Conservation (phyloP, 208 protist genomes). For the Herpetomonas muscarum region DNA sequence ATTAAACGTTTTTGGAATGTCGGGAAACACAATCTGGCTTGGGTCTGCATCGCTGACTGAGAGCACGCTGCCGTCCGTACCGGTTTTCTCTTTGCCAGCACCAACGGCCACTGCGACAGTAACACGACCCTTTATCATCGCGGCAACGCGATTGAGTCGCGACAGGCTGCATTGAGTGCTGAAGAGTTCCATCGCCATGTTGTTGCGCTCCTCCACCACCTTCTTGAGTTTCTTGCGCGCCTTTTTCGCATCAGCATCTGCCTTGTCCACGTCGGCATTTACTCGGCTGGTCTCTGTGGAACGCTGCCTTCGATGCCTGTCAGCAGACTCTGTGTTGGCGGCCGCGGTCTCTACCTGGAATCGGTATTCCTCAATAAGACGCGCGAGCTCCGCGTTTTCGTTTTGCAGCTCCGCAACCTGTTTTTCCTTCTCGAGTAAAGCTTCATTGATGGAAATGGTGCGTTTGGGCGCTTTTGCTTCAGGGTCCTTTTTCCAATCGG, state of each 20-base stretch:
- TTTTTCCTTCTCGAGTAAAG: conserved; percentile 21
- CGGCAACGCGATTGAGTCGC: conserved; percentile 27
- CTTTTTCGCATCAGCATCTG: conserved; percentile 4
- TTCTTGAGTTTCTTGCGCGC: conserved; percentile 28
- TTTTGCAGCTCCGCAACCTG: conserved; percentile 20
- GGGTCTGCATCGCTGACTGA: conserved; percentile 18
- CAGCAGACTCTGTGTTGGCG: too few relatives aligned
- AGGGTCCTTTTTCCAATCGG: neutral
- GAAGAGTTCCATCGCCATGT: conserved; percentile 24
- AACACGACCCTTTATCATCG: conserved; percentile 33
- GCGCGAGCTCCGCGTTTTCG: conserved; percentile 40
- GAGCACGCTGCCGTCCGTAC: conserved; percentile 1
- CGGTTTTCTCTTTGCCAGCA: neutral
- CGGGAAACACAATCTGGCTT: conserved; percentile 31
- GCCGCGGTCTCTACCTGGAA: conserved; percentile 14
- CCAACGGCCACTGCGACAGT: conserved; percentile 20
- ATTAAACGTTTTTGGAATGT: conserved; percentile 21
- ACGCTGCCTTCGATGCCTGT: too few relatives aligned
- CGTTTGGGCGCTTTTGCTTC: conserved; percentile 12
- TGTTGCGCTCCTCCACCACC: conserved; percentile 17
- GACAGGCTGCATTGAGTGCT: conserved; percentile 27
- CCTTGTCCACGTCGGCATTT: conserved; percentile 7
- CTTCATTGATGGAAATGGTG: conserved; percentile 9
- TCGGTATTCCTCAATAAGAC: conserved; percentile 37
- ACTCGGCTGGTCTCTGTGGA: too few relatives aligned